phyloP scores from a whole-genome alignment of 2,329 filamentous ascomycete genomes.

The Eutypa lata region DNA sequence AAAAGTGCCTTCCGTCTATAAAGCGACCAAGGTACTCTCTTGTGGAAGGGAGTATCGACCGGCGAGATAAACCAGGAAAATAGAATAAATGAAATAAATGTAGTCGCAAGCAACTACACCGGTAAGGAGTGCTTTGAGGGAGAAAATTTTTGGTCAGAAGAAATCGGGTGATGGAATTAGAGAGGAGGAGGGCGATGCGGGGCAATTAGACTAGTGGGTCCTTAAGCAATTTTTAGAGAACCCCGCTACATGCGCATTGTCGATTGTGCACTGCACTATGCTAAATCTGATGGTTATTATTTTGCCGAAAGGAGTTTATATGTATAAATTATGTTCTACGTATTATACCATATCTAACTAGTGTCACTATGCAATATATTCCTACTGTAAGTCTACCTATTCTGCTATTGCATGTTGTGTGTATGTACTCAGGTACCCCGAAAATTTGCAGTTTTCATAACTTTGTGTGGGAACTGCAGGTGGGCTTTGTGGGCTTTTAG shows the following conservation, averaged over 20 bases:
- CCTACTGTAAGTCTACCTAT: too few species aligned
- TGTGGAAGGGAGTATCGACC: slow-evolving; percentile 1
- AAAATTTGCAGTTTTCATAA: too few species aligned
- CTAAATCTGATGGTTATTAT: too few species aligned
- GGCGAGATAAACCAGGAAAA: background rate
- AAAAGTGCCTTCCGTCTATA: background rate
- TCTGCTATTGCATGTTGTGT: too few species aligned
- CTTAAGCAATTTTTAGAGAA: background rate
- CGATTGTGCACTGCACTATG: too few species aligned
- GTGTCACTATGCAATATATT: too few species aligned
- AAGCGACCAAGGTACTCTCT: slow-evolving; percentile 1
- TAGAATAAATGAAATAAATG: background rate
- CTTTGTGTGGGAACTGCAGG: too few species aligned
- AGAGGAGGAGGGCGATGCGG: background rate
- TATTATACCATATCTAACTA: too few species aligned
- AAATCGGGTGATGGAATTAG: background rate
- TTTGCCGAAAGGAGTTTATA: too few species aligned
- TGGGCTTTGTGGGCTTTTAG: background rate
- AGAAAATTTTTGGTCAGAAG: background rate
- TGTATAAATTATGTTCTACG: too few species aligned
- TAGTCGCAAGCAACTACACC: slow-evolving; percentile 8
- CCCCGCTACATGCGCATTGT: background rate
- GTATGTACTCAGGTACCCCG: too few species aligned
- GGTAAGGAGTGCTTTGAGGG: background rate
- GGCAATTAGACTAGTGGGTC: background rate